Conservation (phyloP, 2,329 filamentous ascomycete species). For the Fonsecaea nubica region DNA sequence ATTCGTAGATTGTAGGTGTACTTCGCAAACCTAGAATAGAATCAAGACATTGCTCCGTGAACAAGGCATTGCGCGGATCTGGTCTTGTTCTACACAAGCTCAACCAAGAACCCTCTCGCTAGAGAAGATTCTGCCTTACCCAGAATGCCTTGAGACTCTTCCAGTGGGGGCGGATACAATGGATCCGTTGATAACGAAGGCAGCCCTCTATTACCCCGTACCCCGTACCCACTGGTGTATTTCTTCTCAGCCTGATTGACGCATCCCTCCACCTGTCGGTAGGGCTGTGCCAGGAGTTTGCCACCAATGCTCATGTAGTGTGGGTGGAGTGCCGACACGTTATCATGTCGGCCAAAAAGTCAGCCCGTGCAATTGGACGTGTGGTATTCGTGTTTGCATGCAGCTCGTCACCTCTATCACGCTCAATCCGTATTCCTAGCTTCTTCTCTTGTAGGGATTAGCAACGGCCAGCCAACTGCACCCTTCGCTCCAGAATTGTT, state of each 20-base stretch:
- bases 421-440: neutral
- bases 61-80: neutral
- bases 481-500: slow-evolving; percentile 20
- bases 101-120: neutral
- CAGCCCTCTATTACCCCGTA: neutral
- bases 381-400: neutral
- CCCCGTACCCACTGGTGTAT: neutral
- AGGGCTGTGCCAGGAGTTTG: neutral
- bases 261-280: neutral
- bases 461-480: slow-evolving; percentile 13
- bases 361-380: neutral
- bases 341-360: neutral
- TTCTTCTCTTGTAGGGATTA: neutral
- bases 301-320: neutral
- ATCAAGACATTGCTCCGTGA: neutral
- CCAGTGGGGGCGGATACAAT: neutral
- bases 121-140: neutral
- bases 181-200: neutral
- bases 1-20: neutral
- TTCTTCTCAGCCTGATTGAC: neutral
- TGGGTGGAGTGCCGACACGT: neutral
- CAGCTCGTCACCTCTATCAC: neutral
- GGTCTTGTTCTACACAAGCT: neutral
- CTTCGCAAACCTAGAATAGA: neutral
- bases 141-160: neutral